phyloP scores from a whole-genome alignment of 192 early-diverging fungal species.

The Coemansia sp. region DNA sequence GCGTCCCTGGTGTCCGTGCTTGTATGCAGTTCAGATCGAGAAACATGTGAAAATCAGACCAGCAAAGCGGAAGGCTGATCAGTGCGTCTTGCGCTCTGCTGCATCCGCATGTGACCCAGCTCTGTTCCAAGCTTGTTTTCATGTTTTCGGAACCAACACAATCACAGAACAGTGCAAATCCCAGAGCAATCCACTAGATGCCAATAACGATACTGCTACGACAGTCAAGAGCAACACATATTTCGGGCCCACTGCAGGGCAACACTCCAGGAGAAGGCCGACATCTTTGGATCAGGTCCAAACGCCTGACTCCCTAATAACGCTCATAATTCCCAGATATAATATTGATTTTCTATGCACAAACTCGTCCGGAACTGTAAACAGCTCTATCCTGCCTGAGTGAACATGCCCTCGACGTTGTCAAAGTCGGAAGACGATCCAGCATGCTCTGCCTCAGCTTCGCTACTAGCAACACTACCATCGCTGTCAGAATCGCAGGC shows the following conservation, averaged over 20 bases:
- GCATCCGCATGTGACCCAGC: neutral
- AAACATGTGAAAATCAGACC: conserved; percentile 1
- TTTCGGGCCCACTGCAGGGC: too few relatives aligned
- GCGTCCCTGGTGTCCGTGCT: neutral
- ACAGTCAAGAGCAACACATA: too few relatives aligned
- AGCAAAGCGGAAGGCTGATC: neutral
- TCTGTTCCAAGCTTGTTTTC: neutral
- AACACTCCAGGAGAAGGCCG: too few relatives aligned
- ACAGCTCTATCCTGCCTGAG: conserved; percentile 19
- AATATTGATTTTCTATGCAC: too few relatives aligned
- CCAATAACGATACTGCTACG: too few relatives aligned
- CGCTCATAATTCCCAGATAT: too few relatives aligned
- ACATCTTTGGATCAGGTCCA: too few relatives aligned
- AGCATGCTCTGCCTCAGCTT: neutral
- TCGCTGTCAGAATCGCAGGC: conserved; percentile 1
- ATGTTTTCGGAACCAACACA: neutral
- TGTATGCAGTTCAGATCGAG: neutral
- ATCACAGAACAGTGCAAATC: neutral
- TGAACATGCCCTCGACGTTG: conserved; percentile 31
- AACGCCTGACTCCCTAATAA: too few relatives aligned
- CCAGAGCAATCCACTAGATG: neutral
- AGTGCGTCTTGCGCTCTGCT: neutral
- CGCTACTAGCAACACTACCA: conserved; percentile 4
- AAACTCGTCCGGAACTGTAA: too few relatives aligned
- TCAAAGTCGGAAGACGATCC: conserved; percentile 44